Percentiles rank a stretch among this genome's conserved stretches.
phyloP scores from a whole-genome alignment of 2,329 filamentous ascomycete genomes.

The Trichoderma guizhouense region DNA sequence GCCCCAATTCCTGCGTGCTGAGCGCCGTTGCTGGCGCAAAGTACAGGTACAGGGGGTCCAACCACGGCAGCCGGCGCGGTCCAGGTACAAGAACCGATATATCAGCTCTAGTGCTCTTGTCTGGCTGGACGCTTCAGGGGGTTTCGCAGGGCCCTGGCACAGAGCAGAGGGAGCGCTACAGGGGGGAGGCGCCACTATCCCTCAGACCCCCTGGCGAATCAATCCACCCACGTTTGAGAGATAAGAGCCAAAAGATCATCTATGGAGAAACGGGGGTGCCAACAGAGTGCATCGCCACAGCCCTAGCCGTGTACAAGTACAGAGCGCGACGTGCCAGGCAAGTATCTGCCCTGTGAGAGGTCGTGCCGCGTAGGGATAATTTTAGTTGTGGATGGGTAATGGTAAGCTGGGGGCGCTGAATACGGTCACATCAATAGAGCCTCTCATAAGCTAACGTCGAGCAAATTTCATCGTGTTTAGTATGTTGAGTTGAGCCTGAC shows the following conservation, averaged over 20 bases:
- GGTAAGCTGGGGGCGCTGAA: background rate
- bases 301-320: constrained; percentile 11
- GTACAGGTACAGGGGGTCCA: background rate
- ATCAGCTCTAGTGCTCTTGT: background rate
- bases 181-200: constrained; percentile 2
- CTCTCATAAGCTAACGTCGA: background rate
- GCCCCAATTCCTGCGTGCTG: constrained; percentile 18
- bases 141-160: background rate
- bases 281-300: constrained; percentile 17
- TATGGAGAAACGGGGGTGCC: background rate
- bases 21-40: background rate
- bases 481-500: background rate
- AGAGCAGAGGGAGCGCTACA: constrained; percentile 1
- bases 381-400: background rate
- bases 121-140: background rate
- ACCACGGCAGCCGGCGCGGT: background rate
- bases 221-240: constrained; percentile 33
- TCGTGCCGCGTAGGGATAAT: background rate
- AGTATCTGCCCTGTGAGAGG: background rate
- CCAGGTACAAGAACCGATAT: background rate
- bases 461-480: background rate
- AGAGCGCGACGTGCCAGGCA: background rate
- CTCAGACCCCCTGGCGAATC: constrained; percentile 30
- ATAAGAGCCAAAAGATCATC: constrained; percentile 19
- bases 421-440: background rate